Percentiles rank a stretch among this genome's conserved stretches.
These are phyloP conservation scores for Paramecium tetraurelia DNA, from an alignment of 73 alveolate species.

Conservation along the genomic window DNA sequence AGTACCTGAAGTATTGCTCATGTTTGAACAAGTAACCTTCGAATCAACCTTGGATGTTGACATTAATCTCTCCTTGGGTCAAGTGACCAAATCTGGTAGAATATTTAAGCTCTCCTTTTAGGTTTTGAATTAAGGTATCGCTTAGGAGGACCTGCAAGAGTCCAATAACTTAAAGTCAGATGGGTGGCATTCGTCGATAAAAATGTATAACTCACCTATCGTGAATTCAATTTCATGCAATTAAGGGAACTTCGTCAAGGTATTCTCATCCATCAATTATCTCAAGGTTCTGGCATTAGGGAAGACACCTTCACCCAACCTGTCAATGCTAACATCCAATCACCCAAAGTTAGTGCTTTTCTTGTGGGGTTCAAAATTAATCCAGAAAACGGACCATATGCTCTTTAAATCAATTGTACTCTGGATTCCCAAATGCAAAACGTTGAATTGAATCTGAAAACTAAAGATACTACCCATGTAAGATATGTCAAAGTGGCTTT, in stretches of 20 bases:
- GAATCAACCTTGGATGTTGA: conserved; percentile 33
- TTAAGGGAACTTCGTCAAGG: neutral
- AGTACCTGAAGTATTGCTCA: conserved; percentile 17
- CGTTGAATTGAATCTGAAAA: neutral
- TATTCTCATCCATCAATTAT: neutral
- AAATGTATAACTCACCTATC: neutral
- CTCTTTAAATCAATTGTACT: neutral
- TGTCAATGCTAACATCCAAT: neutral
- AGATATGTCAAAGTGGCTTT: conserved; percentile 21
- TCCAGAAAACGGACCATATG: conserved; percentile 40
- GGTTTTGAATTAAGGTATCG: conserved; percentile 24
- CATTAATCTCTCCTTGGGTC: neutral
- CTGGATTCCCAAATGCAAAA: neutral
- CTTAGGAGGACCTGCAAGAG: conserved; percentile 47
- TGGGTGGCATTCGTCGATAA: conserved; percentile 41
- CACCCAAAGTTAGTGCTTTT: neutral
- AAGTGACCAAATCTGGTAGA: conserved; percentile 5
- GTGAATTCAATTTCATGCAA: conserved; percentile 19
- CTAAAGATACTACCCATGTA: conserved; percentile 4
- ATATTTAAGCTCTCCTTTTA: neutral
- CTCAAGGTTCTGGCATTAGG: neutral
- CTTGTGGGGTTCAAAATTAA: conserved; percentile 5
- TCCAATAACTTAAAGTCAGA: neutral
- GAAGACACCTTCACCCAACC: neutral
- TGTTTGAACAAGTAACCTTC: neutral